Evolutionary conservation across 73 alveolate genomes (phyloP).

Genomic region (Symbiodinium pilosum): DNA sequence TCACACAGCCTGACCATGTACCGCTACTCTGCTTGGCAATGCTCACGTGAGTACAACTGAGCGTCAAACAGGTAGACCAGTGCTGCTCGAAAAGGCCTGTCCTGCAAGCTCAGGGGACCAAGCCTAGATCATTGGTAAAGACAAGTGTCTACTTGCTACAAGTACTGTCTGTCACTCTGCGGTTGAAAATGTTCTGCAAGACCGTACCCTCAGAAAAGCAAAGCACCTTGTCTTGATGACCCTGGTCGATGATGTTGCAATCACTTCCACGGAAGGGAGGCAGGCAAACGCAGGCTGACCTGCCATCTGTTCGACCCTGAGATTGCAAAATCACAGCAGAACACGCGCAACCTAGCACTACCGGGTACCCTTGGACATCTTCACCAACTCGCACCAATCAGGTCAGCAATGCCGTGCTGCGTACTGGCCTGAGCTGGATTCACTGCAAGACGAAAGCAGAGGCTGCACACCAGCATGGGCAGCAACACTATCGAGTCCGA

Average conservation of each 20-base stretch:
- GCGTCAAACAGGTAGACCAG: neutral
- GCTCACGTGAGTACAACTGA: neutral
- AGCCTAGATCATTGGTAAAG: neutral
- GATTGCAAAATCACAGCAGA: too few relatives aligned
- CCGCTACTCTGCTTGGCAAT: too few relatives aligned
- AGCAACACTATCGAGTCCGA: neutral
- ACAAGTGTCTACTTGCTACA: neutral
- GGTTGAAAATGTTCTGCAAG: too few relatives aligned
- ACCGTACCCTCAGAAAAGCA: too few relatives aligned
- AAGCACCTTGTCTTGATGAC: slow-evolving; percentile 51
- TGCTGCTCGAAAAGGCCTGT: slow-evolving; percentile 1
- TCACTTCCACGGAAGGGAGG: slow-evolving; percentile 65
- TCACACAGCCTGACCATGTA: too few relatives aligned
- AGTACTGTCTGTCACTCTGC: neutral
- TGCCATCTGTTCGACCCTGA: slow-evolving; percentile 21
- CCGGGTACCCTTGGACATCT: too few relatives aligned
- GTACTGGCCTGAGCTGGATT: neutral
- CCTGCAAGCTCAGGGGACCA: neutral
- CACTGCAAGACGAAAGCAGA: too few relatives aligned
- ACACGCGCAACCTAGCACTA: too few relatives aligned
- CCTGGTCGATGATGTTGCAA: slow-evolving; percentile 44
- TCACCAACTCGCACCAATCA: neutral
- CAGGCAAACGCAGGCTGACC: slow-evolving; percentile 68
- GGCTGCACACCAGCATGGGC: too few relatives aligned
- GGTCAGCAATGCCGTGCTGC: neutral